Evolutionary conservation across 768 basidiomycete species (phyloP), one percentile per base, ranked within the genome.

Genomic region (Termitomyces eurrhizus): DNA sequence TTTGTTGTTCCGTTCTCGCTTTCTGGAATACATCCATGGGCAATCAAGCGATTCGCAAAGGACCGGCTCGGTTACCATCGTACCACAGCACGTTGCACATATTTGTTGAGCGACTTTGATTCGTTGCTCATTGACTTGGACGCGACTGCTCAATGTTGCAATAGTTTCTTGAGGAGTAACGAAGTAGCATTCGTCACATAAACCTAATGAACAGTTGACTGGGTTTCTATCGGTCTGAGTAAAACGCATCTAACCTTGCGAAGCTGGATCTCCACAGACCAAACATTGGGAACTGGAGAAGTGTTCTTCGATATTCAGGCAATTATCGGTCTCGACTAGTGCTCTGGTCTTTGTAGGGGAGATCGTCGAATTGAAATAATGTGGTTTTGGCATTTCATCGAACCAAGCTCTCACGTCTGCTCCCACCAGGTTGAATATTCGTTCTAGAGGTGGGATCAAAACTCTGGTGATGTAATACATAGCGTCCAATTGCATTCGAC

Each of bases 351-450:
- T 72, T 50, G 55, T 62, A 5, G 72, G 68, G 35, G 72, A 68
- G 46, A 72, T 74, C 51, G 75, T 74, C 58, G 78, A 75, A 44
- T 77, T 67, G 41, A 69, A 18, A 42, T 58, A 53, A 45, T 64
- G 66, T 3, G 68, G 75, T 69, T 85, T 86, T 2, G 93, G 91
- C 93, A 95, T 94, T 33, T 89, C 87, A 52, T 88, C 80, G 68
- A 86, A 98, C 96, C 96, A 98, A 46, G 80, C 77, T 56, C 82
- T 81, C 32, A 96, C 87, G 69, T 97, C 90, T 9, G 89, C 93
- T 16, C 96, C 95, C 37, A 95, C 80, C 26, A 98, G 84, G 61
- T 89, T 93, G 78, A 98, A 93, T 49, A 99, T 84, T 50, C 97
- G 84, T 60, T 92, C 90, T 64, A 99, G 70, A 0, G 96, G 94